Evolutionary conservation across 352 stramenopile genomes (phyloP), one percentile per base, ranked within the genome.

Genomic region (Pythium aristosporum): DNA sequence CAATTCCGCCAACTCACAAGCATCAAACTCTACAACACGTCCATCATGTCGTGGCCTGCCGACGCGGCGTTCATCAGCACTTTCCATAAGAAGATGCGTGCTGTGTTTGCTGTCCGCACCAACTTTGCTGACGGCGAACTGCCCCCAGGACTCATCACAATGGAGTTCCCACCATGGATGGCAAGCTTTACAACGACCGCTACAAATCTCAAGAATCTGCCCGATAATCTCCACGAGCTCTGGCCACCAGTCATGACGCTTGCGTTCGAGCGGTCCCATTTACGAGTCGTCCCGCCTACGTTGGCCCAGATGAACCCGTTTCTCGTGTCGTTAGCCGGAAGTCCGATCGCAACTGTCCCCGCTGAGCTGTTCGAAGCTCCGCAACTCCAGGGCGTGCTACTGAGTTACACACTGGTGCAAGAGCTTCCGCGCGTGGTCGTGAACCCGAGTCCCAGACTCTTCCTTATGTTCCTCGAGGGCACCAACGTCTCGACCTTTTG

Each of bases 231-330:
- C 4, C n/a, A 57, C 12, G 5, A 6, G 1, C 6, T 37, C 2
- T 65, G 57, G 57, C 57, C 57, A 5, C 37, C 15, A 12, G 5
- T 13, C 11, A 58, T 65, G 58, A 18, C 30, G 1, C 16, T 62
- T 8, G 11, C 55, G 18, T 11, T 62, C 10, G 55, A 62, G 37
- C 37, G 5, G 16, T 43, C 37, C 2, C 11, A 43, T 18, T 18
- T 43, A 18, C 16, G 16, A 18, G 37, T 18, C 10, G 37, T 43
- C 37, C 37, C 37, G 16, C 16, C 37, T 5, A 18, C 16, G 11
- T 12, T 43, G 37, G 2, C 37, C 37, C 2, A 43, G 37, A 12
- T 43, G 37, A 43, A 43, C 37, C 11, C 37, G 2, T 18, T 18
- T 12, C 37, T 43, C 11, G 37, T 43, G 37, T 43, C 37, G 37